Base-by-base conservation (phyloP, 306 rosid genomes). In the Lathyrus aphaca region DNA sequence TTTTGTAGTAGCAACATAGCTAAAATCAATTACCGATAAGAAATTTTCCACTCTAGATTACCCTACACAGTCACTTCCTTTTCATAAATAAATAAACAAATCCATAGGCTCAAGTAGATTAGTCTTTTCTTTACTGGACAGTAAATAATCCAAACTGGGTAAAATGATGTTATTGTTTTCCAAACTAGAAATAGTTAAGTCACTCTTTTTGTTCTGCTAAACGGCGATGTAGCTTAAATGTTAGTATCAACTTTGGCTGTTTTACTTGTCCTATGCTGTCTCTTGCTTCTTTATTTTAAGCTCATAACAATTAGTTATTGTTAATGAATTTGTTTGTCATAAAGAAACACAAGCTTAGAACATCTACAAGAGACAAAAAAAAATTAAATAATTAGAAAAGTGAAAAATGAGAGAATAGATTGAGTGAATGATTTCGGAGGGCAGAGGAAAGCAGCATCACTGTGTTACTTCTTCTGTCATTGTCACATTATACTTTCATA, bases 401-500 rank as follows among this genome's bases (percentile, higher is more conserved):
- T 49, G 37, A 73, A 73, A 62, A 73, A 62, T 21, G 32, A 11
- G 12, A 55, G 67, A 44, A 68, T 6, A 38, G 82, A 76, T 59
- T 32, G 65, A 61, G 40, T 61, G 48, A 62, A 38, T 66, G 60
- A 72, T 55, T 65, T 58, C 19, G 16, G 51, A 37, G 18, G 45
- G 57, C 38, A 75, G 71, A 79, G 67, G 68, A 65, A 64, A 69
- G 65, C 35, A 67, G 68, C 9, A 54, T 56, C 17, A n/a, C 32
- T 25, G 64, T 75, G 77, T 64, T 35, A 35, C 39, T 35, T 74
- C 64, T 81, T 66, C 30, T 29, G 92, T 89, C 92, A 79, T 71
- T 85, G 76, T 75, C 79, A 73, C 77, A 68, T 76, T 79, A 69
- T 66, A 68, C 84, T 82, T 82, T 73, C 72, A 70, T 11, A 21